phyloP scores from a whole-genome alignment of 805 yeast species.

The Kodamaea sagamina region DNA sequence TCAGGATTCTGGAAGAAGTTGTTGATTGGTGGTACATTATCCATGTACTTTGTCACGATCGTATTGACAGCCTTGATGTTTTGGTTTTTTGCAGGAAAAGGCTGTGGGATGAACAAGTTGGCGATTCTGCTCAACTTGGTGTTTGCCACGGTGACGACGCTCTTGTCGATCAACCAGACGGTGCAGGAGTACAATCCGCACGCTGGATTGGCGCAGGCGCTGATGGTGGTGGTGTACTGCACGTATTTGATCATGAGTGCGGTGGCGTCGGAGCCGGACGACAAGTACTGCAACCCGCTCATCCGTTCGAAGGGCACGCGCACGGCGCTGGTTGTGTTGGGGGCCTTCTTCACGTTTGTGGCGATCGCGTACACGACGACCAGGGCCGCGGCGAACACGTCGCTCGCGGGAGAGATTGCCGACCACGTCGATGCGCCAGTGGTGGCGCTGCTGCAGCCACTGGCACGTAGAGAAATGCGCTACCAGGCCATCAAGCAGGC shows the following conservation, averaged over 20 bases:
- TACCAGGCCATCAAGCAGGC: conserved; percentile 89
- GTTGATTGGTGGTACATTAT: conserved; percentile 80
- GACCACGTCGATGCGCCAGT: conserved; percentile 47
- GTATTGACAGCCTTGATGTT: conserved; percentile 78
- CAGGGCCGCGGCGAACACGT: conserved; percentile 78
- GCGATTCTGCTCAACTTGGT: conserved; percentile 79
- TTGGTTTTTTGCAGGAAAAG: conserved; percentile 73
- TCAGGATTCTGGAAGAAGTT: conserved; percentile 75
- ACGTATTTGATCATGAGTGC: conserved; percentile 90
- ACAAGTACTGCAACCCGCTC: conserved; percentile 86
- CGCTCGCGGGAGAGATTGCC: conserved; percentile 44
- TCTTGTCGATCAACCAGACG: conserved; percentile 72
- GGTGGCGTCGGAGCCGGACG: conserved; percentile 96
- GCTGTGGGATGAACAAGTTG: conserved; percentile 87
- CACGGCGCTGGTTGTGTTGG: conserved; percentile 81
- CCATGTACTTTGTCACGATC: conserved; percentile 77
- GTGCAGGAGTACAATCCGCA: conserved; percentile 92
- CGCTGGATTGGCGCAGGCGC: conserved; percentile 94
- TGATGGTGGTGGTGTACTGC: conserved; percentile 93
- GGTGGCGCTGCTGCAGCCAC: conserved; percentile 45
- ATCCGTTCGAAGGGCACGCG: conserved; percentile 88
- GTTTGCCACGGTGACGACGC: conserved; percentile 63
- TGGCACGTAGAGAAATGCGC: conserved; percentile 66
- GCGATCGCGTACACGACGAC: conserved; percentile 98
- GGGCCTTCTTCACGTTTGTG: conserved; percentile 89